These are phyloP conservation scores for Colletotrichum sp. DNA, from an alignment of 2,329 filamentous ascomycete species.

Conservation along the genomic window DNA sequence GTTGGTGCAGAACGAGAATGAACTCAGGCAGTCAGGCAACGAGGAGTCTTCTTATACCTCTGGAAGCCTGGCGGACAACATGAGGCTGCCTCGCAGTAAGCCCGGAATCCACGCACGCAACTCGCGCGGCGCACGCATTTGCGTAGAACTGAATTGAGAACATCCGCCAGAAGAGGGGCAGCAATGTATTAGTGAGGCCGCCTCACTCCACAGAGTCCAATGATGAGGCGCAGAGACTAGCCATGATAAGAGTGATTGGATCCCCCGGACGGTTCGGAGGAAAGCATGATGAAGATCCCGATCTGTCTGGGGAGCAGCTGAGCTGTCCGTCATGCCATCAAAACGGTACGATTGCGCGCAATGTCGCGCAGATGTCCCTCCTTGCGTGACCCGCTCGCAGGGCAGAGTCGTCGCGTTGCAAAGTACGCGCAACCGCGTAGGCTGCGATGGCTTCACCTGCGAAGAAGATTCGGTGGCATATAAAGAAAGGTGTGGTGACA, in stretches of 20 bases:
- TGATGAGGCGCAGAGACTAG: background rate
- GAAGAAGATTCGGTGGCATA: background rate
- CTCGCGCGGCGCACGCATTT: no score
- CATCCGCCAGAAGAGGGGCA: background rate
- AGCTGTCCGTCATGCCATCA: constrained; percentile 12
- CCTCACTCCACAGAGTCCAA: background rate
- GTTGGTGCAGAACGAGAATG: no score
- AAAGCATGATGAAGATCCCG: background rate
- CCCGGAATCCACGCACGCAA: no score
- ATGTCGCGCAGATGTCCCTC: constrained; percentile 4
- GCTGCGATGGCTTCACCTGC: background rate
- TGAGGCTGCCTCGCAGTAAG: no score
- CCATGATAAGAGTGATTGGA: background rate
- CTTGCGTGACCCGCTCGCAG: background rate
- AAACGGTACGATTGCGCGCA: constrained; percentile 4
- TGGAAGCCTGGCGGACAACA: no score
- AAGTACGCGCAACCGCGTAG: background rate
- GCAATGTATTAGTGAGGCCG: background rate
- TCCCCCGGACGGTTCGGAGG: background rate
- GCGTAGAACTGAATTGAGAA: no score
- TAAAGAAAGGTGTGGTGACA: background rate
- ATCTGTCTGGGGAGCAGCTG: constrained; percentile 3
- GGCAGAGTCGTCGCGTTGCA: background rate
- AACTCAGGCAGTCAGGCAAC: no score
- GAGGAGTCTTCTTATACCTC: no score